Evolutionary conservation across 352 stramenopile species (phyloP).

Genomic region (Globisporangium mamillatum): DNA sequence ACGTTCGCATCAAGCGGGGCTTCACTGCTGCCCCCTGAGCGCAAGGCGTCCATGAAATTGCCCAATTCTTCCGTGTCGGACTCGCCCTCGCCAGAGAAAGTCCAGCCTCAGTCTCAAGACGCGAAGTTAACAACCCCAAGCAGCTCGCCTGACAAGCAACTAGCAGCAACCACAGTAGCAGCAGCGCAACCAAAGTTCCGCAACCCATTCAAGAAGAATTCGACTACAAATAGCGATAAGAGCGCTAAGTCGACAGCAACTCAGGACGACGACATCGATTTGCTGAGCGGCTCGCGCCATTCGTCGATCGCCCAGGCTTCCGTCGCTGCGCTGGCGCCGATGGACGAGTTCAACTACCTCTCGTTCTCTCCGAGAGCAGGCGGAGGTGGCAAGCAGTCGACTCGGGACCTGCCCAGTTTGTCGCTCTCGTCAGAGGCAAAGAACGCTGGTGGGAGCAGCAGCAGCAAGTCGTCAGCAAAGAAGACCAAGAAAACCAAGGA

Average conservation of each 20-base stretch:
- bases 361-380: constrained; percentile 13
- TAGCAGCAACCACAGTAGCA: neutral
- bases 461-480: neutral
- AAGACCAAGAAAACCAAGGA: constrained; percentile 5
- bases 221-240: neutral
- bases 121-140: neutral
- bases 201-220: constrained; percentile 15
- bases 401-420: constrained; percentile 11
- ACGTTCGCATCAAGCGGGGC: neutral
- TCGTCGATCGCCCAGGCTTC: neutral
- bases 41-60: constrained; percentile 8
- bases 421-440: constrained; percentile 9
- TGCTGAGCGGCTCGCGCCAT: neutral
- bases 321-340: neutral
- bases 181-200: constrained; percentile 11
- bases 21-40: neutral
- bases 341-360: constrained; percentile 14
- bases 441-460: neutral
- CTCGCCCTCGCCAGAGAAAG: neutral
- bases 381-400: neutral
- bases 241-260: neutral
- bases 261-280: constrained; percentile 5
- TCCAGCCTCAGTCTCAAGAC: constrained; percentile 4
- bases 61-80: neutral
- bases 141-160: neutral